Evolutionary conservation across 345 rosid species (phyloP).

Genomic region (Geranium rotundifolium): DNA sequence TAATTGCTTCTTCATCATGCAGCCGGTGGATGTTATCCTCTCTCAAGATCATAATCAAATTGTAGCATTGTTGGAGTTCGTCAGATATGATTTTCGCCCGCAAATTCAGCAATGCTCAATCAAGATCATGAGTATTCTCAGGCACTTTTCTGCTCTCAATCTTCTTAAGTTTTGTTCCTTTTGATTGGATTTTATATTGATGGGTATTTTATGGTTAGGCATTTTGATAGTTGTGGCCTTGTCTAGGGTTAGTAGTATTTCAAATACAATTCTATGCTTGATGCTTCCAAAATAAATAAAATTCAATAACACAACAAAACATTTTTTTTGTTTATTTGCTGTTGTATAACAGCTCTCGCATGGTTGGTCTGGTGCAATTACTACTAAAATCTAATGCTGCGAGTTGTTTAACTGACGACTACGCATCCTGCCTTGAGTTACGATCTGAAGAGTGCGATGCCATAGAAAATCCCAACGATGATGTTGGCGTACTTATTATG

Average conservation of each 20-base stretch:
- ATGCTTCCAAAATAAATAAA: background rate
- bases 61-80: slow-evolving; percentile 72
- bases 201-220: background rate
- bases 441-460: slow-evolving; percentile 67
- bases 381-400: slow-evolving; percentile 73
- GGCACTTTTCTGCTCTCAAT: slow-evolving; percentile 24
- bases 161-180: background rate
- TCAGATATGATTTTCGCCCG: slow-evolving; percentile 75
- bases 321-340: background rate
- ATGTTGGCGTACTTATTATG: slow-evolving; percentile 80
- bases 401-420: slow-evolving; percentile 59
- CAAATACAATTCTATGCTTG: background rate
- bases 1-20: slow-evolving; percentile 20
- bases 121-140: slow-evolving; percentile 77
- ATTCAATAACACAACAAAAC: background rate
- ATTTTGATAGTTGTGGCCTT: background rate
- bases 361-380: slow-evolving; percentile 79
- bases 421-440: slow-evolving; percentile 84
- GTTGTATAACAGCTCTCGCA: slow-evolving; percentile 59
- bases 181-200: background rate
- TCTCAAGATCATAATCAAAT: slow-evolving; percentile 88
- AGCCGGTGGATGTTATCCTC: slow-evolving; percentile 90
- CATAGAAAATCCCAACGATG: slow-evolving; percentile 57
- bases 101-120: slow-evolving; percentile 75
- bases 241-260: background rate